Evolutionary conservation across 345 rosid species (phyloP).

Genomic region (Eutrema yunnanense): DNA sequence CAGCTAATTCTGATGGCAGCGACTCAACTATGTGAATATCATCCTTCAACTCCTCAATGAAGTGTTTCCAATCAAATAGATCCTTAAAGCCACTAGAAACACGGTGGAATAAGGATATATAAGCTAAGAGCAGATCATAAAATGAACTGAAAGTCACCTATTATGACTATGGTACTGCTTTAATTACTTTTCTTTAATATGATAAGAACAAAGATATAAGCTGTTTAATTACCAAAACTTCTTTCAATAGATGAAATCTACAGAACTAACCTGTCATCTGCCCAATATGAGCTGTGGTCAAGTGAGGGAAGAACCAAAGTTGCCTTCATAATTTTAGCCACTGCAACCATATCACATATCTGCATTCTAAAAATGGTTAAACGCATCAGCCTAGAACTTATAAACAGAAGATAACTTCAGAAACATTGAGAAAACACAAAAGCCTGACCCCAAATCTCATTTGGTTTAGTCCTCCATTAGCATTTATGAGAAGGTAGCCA

Average conservation of each 20-base stretch:
- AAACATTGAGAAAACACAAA: constrained; percentile 34
- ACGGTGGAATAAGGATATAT: neutral
- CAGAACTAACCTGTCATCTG: constrained; percentile 64
- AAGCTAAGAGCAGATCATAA: constrained; percentile 1
- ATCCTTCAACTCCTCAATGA: constrained; percentile 69
- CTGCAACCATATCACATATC: constrained; percentile 97
- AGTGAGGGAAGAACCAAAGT: constrained; percentile 91
- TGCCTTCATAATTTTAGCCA: constrained; percentile 86
- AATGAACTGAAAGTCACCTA: neutral
- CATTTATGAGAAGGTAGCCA: constrained; percentile 83
- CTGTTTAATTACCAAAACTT: neutral
- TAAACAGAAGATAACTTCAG: neutral
- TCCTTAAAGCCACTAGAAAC: constrained; percentile 83
- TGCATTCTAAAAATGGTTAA: constrained; percentile 60
- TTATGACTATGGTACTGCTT: neutral
- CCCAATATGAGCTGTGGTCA: constrained; percentile 92
- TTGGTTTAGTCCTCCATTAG: constrained; percentile 98
- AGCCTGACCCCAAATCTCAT: constrained; percentile 99
- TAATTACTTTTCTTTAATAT: neutral
- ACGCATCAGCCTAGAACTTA: constrained; percentile 34
- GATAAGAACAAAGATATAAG: neutral
- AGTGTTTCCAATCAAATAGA: constrained; percentile 88
- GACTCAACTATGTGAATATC: constrained; percentile 81
- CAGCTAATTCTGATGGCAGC: constrained; percentile 57
- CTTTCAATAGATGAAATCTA: neutral